Evolutionary conservation across 768 basidiomycete genomes (phyloP), one percentile per base, ranked within the genome.

Genomic region (Tricholoma terreum): DNA sequence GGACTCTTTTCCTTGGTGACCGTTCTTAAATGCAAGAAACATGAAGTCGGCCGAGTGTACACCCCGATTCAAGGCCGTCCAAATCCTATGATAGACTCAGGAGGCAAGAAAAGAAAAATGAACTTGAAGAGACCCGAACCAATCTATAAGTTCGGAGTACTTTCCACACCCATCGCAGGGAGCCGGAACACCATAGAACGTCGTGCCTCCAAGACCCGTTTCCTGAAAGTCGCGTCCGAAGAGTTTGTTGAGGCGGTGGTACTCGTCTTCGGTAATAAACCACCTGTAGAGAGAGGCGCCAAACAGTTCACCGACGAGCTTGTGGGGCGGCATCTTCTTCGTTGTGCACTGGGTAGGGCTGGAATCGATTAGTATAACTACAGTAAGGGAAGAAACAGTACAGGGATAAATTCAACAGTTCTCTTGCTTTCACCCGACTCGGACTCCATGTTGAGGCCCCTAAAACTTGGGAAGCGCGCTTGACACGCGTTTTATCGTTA

Each of bases 1-100:
- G 4, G 34, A 21, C 50, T 50, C 50, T 17, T 50, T 35, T 31
- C 50, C 50, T 35, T 50, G 50, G 14, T 12, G 50, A 17, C 27
- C 27, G n/a, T 50, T 50, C 34, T 50, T 31, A 22, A 50, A n/a
- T 17, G 50, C 50, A n/a, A 33, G 11, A 27, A 50, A 50, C n/a
- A 50, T 33, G 50, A 50, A 50, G n/a, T 33, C 50, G 50, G 50
- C 27, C 17, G 50, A 50, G 12, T 50, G 50, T 6, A 50, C 50
- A 12, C 50, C 50, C 50, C 50, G 50, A 50, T 35, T 31, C 50
- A 50, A 50, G n/a, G 50, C 50, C 24, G 50, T 50, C 50, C 50
- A 50, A 15, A 50, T 27, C 50, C 50, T 50, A 35, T 31, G 24
- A 35, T 11, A 14, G 19, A 21, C 11, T 50, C 27, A 50, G 50